Conservation (phyloP, 441 rosid genomes). For the Corymbia calophylla region DNA sequence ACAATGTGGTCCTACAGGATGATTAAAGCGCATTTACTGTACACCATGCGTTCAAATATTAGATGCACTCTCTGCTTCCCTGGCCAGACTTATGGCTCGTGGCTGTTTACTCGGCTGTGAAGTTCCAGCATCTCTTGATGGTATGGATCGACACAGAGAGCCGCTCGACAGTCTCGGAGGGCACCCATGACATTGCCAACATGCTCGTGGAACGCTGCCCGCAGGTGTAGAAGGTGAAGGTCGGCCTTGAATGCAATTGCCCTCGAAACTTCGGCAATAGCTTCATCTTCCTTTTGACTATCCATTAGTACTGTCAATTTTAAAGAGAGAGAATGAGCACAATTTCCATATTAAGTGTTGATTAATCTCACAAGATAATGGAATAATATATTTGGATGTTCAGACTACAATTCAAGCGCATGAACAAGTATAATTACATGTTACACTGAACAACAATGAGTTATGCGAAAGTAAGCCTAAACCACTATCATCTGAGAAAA, state of each 20-base stretch:
- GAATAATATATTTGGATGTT: background rate
- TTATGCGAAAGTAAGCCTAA: background rate
- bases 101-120: constrained; percentile 86
- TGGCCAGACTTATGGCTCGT: constrained; percentile 49
- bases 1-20: background rate
- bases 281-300: constrained; percentile 75
- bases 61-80: background rate
- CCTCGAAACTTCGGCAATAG: constrained; percentile 79
- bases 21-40: background rate
- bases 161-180: constrained; percentile 87
- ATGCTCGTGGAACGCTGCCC: constrained; percentile 95
- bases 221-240: constrained; percentile 81
- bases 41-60: background rate
- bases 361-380: background rate
- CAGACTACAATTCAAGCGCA: background rate
- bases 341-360: background rate
- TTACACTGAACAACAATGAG: background rate
- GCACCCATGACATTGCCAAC: constrained; percentile 64
- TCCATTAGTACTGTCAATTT: constrained; percentile 80
- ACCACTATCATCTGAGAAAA: background rate
- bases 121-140: constrained; percentile 94
- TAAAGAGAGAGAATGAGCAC: background rate
- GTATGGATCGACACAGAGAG: constrained; percentile 86
- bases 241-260: constrained; percentile 94
- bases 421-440: background rate